phyloP scores from a whole-genome alignment of 148 eudicot genomes.

The Diospyros lotus region DNA sequence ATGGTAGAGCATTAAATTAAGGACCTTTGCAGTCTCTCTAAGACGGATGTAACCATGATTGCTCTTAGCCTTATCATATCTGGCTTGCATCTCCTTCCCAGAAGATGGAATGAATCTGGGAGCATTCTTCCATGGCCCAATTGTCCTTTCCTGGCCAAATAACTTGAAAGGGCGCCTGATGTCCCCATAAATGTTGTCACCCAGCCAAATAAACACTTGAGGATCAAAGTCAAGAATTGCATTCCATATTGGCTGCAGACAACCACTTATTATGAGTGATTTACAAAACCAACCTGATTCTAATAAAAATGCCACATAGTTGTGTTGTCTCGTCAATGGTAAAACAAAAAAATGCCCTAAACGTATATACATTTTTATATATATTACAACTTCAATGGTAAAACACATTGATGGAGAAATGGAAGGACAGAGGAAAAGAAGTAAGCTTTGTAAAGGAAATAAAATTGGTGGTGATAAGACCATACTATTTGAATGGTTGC shows the following conservation, averaged over 20 bases:
- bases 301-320: not conserved
- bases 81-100: slow-evolving; percentile 50
- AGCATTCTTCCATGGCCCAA: slow-evolving; percentile 76
- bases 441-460: too few relatives aligned
- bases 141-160: slow-evolving; percentile 60
- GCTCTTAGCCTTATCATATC: slow-evolving; percentile 38
- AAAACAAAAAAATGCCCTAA: too few relatives aligned
- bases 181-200: slow-evolving; percentile 79
- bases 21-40: slow-evolving; percentile 43
- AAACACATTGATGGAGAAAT: too few relatives aligned
- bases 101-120: slow-evolving; percentile 58
- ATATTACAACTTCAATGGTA: too few relatives aligned
- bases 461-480: too few relatives aligned
- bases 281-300: not conserved
- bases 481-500: too few relatives aligned
- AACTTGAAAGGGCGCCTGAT: slow-evolving; percentile 43
- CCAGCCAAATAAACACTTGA: slow-evolving; percentile 65
- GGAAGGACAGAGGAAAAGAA: too few relatives aligned
- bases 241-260: slow-evolving; percentile 54
- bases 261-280: not conserved
- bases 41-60: slow-evolving; percentile 46
- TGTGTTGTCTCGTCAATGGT: not conserved
- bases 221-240: slow-evolving; percentile 49
- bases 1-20: not conserved
- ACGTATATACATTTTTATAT: too few relatives aligned